Base-by-base conservation (phyloP, 2,329 filamentous ascomycete genomes). In the Penicillium sp. region DNA sequence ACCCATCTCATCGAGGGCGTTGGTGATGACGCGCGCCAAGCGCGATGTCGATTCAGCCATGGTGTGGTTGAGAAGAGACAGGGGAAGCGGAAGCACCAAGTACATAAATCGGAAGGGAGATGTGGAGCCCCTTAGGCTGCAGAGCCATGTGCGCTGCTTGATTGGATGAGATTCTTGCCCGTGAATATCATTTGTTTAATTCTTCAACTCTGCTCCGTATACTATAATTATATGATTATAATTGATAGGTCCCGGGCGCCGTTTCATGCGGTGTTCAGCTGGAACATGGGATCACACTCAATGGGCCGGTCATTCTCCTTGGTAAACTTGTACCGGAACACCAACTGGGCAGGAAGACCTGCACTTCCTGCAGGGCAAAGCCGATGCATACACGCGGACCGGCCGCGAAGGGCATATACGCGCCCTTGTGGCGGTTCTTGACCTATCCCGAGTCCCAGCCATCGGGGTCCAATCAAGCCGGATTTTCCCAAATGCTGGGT, bases 361-460 rank as follows among this genome's bases (percentile, higher is more conserved):
- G 83, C 50, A 83, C 72, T 64, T 85, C 81, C 50, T 78, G 75
- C 6, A 84, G 67, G 0, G 81, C 82, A 63, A 84, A 84, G 0
- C 81, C 82, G 47, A 85, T 80, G 53, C 82, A 85, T 68, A 76
- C 77, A 1, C 82, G 70, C 0, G 72, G 76, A 0, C 82, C 82
- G 0, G 75, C 69, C 0, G 77, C 81, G 54, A 85, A 86, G 0
- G 82, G 82, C 3, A 79, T 70, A 57, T 84, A 85, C 0, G 77
- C 69, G 1, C 72, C 75, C 27, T 74, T 73, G 40, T 77, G 78
- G 1, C 74, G 63, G 55, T 73, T 74, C 68, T 79, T 80, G 47
- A 81, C 79, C 10, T 71, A 47, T 5, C 55, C 55, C 3, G 75
- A 75, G 54, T 78, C 75, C 82, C 82, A 84, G 3, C 82, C 70